Conservation (phyloP, 2,329 filamentous ascomycete species). For the Aspergillus hiratsukae region DNA sequence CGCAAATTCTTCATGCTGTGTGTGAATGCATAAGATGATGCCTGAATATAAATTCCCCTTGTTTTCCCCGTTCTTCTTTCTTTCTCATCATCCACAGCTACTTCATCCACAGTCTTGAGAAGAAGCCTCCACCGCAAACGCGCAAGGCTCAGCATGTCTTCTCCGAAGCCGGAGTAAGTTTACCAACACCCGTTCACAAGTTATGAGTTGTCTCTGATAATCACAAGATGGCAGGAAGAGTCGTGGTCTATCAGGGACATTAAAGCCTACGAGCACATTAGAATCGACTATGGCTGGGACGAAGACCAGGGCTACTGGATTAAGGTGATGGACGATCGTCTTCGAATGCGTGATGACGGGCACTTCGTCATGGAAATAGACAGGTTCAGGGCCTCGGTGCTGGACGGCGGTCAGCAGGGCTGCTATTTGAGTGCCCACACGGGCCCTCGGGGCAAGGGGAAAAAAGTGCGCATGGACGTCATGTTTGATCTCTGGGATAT, state of each 20-base stretch:
- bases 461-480: neutral
- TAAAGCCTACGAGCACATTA: neutral
- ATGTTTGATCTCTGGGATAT: neutral
- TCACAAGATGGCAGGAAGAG: neutral
- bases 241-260: neutral
- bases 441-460: neutral
- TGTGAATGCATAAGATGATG: neutral
- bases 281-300: neutral
- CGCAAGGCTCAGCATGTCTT: neutral
- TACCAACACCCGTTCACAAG: neutral
- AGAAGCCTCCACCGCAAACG: neutral
- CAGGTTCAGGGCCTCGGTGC: neutral
- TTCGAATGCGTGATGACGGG: neutral
- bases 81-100: neutral
- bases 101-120: neutral
- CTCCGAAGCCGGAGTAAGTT: neutral
- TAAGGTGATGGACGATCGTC: neutral
- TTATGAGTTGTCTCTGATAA: neutral
- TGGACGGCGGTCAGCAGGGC: neutral
- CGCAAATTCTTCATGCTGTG: neutral
- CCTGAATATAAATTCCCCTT: neutral
- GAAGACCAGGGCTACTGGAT: neutral
- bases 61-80: neutral
- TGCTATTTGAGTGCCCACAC: neutral
- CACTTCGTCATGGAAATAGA: neutral